Conservation (phyloP, 2,329 filamentous ascomycete genomes). For the Pseudogymnoascus sp. region DNA sequence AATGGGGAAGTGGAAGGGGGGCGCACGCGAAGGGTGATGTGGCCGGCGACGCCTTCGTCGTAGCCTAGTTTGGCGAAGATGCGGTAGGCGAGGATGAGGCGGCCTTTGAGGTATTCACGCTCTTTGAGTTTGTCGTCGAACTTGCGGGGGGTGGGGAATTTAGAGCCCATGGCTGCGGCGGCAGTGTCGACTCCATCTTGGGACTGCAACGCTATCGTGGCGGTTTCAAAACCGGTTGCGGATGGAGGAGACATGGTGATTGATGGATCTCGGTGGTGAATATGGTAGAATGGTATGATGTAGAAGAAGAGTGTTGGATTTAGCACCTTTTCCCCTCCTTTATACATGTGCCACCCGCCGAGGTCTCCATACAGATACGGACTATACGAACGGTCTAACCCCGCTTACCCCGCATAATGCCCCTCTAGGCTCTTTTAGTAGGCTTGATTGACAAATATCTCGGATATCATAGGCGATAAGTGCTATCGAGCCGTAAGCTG, state of each 20-base stretch:
- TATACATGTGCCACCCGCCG: neutral
- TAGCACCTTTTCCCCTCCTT: neutral
- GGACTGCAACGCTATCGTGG: neutral
- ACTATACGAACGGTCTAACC: neutral
- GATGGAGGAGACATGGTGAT: constrained; percentile 5
- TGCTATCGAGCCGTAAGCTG: neutral
- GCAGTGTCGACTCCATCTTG: neutral
- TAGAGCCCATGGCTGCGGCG: neutral
- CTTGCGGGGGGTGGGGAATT: constrained; percentile 13
- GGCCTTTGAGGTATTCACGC: constrained; percentile 33
- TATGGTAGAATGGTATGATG: neutral
- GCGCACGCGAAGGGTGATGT: constrained; percentile 35
- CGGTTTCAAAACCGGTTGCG: neutral
- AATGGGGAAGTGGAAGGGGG: neutral
- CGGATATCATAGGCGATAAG: neutral
- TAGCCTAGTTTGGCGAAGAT: constrained; percentile 41
- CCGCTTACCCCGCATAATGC: constrained; percentile 3
- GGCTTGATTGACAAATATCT: constrained; percentile 1
- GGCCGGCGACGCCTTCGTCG: constrained; percentile 40
- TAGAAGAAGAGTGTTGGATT: neutral
- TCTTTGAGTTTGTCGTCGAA: constrained; percentile 30
- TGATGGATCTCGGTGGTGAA: neutral
- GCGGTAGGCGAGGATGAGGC: constrained; percentile 41
- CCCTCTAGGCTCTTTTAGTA: neutral
- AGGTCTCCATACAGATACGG: neutral